A percentile compares a stretch with the other conserved stretches of the same genome.
Conservation (phyloP, 257 asterid genomes). For the Nemophila menziesii region DNA sequence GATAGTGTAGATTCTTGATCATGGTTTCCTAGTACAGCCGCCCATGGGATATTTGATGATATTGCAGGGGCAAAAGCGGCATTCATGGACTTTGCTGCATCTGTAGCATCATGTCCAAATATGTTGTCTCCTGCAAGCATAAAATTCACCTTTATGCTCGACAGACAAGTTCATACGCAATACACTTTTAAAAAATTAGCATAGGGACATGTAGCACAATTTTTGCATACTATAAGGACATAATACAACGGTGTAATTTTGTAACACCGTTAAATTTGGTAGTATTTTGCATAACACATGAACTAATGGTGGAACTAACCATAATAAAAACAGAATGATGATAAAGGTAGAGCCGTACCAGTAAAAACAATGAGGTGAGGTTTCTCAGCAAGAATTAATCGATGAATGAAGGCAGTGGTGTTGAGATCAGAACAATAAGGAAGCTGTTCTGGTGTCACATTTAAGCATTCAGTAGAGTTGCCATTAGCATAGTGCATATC, state of each 20-base stretch:
- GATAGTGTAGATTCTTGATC: slow-evolving; percentile 80
- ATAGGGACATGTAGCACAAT: no score
- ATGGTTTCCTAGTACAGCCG: slow-evolving; percentile 89
- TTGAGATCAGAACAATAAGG: slow-evolving; percentile 75
- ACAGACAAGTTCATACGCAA: not conserved
- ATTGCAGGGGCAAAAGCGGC: slow-evolving; percentile 83
- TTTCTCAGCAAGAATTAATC: slow-evolving; percentile 59
- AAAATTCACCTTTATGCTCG: not conserved
- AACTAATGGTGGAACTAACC: no score
- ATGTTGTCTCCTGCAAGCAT: slow-evolving; percentile 73
- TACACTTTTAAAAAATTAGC: no score
- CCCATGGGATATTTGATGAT: slow-evolving; percentile 68
- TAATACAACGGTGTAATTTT: no score
- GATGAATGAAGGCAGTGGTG: slow-evolving; percentile 69
- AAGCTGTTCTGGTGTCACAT: slow-evolving; percentile 52
- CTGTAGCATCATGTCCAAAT: slow-evolving; percentile 58
- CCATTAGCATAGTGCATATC: slow-evolving; percentile 91
- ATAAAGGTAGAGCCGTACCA: slow-evolving; percentile 22
- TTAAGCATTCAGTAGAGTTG: slow-evolving; percentile 46
- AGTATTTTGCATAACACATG: no score
- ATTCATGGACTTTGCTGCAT: slow-evolving; percentile 62
- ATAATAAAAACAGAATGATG: not conserved
- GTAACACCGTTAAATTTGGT: no score
- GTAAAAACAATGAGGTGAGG: slow-evolving; percentile 81
- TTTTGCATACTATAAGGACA: no score